Base-by-base conservation (phyloP, 352 stramenopile genomes). In the Phytophthora vignae region DNA sequence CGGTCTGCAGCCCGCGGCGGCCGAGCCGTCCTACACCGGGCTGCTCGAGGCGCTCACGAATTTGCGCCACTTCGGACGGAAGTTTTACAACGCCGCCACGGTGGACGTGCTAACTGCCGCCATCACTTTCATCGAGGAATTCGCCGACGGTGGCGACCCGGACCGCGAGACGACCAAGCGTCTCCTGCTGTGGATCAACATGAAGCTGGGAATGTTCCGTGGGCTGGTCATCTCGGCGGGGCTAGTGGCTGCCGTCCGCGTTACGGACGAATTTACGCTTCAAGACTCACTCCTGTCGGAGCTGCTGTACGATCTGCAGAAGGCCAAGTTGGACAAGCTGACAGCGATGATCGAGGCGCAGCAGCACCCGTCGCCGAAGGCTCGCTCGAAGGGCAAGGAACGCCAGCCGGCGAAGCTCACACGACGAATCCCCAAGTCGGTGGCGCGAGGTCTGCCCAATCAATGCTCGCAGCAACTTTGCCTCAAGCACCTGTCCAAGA, bases 171-270 rank as follows among this genome's bases (percentile, higher is more conserved):
- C 57, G 1, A 46, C 25, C 1, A 40, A 19, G 8, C 40, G 61
- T 7, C 21, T 73, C 0, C 40, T 44, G 11, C 55, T 64, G 7
- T 73, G 66, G 66, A 36, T 68, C 15, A 54, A 67, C 29, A 67
- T 29, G 42, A 68, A 73, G 33, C 21, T 73, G 8, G 25, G 57
- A 3, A 49, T 60, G 33, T 73, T 67, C 22, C 58, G 52, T 14
- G 55, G 66, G 5, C 21, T 68, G n/a, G 42, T 73, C 1, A 46
- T 73, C 0, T 58, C 58, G 1, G 31, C 52, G 1, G 57, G 53
- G 11, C 33, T 73, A 1, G 17, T 2, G 4, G 48, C 12, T 12
- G 66, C 58, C 14, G 11, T 55, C 2, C 19, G 22, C 10, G 21
- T 73, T 1, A 52, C 27, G 19, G 14, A 46, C 3, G 66, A 67